Base-by-base conservation (phyloP, 805 yeast species). In the Metschnikowia rubicola region DNA sequence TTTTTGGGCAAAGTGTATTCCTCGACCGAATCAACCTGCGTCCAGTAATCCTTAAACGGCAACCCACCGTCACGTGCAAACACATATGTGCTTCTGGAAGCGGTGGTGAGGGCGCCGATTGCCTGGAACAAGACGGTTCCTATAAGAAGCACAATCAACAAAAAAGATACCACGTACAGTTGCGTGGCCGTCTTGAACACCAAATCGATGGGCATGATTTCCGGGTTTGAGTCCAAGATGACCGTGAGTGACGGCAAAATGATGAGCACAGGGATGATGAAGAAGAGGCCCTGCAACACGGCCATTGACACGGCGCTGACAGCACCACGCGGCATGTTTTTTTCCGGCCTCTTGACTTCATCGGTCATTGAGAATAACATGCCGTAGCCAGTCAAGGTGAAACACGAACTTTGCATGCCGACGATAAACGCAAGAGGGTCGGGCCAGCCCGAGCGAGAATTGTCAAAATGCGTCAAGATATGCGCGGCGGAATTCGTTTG, bases 21-120 rank as follows among this genome's bases (percentile, higher is more conserved):
- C 46, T 78, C 79, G 7, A 67, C 63, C 1, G 77, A 70, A 55
- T 83, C 84, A 36, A 88, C 87, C 55, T 77, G 75, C 3, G 81
- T 76, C 89, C 91, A 86, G 12, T 77, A 56, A 10, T 77, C 71
- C 46, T 80, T 77, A 55, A 71, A 78, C 2, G 95, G 95, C 37
- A 88, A 65, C 0, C 90, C 96, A 33, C 83, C 87, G 62, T 88
- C 96, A 67, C 96, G 77, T 43, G 92, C 88, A 67, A 88, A 82
- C 26, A 88, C 85, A 61, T 79, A 87, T 0, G 89, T 86, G n/a
- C 84, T 78, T 74, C 95, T 77, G 3, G 94, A 86, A 2, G 90
- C 86, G 0, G 95, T 84, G 1, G 94, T 87, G 32, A 86, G 72
- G 1, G 92, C 78, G 4, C 95, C 91, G 41, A 88, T 81, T 2